Base-by-base conservation (phyloP, 2,329 filamentous ascomycete species). In the Pseudogymnoascus sp. region DNA sequence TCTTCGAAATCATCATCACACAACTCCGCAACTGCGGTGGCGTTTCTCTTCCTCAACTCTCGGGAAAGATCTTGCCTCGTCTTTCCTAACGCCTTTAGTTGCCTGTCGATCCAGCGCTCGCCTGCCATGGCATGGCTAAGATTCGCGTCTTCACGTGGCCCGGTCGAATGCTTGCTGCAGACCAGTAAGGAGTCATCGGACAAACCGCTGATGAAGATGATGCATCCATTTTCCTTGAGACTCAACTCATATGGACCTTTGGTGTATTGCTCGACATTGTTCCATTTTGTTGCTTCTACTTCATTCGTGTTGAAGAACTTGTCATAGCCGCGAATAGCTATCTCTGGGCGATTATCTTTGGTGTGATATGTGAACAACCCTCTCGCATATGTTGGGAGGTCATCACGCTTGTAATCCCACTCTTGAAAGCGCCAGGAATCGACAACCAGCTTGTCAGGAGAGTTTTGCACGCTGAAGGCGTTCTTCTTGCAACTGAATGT, bases 151-250 rank as follows among this genome's bases (percentile, higher is more conserved):
- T 75, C 75, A n/a, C 93, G 84, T 24, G 84, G 79, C 5, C 94
- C 94, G 0, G 92, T 97, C 0, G 94, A 97, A 74, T 99, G 94
- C 72, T 99, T 99, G 80, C 93, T 97, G 82, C 93, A 97, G n/a
- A 99, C 92, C 6, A 99, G 79, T 8, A 99, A 79, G 1, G 90
- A 91, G 36, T 85, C 92, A 69, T 97, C 92, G 69, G 95, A 90
- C 21, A 99, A 79, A 11, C 92, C 94, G 13, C 92, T 88, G 47
- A 99, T 86, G 77, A 99, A 99, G 68, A 99, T 97, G 74, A 99
- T 99, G 74, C 94, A 99, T n/a, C 94, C 94, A 70, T 99, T 99
- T 75, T 99, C 94, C 77, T 99, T 99, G 60, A 97, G 84, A 62
- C 92, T 97, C 61, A 99, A 78, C 75, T 99, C 94, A 69, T 97